phyloP scores from a whole-genome alignment of 1,139 yeast genomes.

The Geotrichum australiense region DNA sequence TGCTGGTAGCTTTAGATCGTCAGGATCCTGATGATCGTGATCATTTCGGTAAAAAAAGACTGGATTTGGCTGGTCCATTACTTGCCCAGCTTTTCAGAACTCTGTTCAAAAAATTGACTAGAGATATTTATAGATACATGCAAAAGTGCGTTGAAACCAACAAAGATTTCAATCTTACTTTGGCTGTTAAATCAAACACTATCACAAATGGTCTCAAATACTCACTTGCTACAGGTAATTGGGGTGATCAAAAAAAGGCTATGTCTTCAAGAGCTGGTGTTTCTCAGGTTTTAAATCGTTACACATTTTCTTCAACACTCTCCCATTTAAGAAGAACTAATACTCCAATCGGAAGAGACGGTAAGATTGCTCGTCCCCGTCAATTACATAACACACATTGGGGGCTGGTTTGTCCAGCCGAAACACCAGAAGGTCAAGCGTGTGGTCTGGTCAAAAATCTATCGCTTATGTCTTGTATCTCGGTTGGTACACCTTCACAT shows the following conservation, averaged over 20 bases:
- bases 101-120: constrained; percentile 85
- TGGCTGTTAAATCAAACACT: constrained; percentile 95
- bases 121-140: constrained; percentile 95
- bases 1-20: constrained; percentile 92
- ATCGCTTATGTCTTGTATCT: constrained; percentile 93
- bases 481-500: constrained; percentile 96
- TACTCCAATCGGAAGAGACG: constrained; percentile 98
- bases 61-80: constrained; percentile 97
- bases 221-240: constrained; percentile 97
- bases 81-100: constrained; percentile 92
- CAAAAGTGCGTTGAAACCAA: constrained; percentile 98
- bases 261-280: constrained; percentile 99
- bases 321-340: constrained; percentile 98
- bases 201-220: constrained; percentile 96
- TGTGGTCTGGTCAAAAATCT: constrained; percentile 97
- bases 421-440: constrained; percentile 99
- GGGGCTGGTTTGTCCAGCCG: constrained; percentile 99
- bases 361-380: constrained; percentile 96
- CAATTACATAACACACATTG: constrained; percentile 98
- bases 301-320: constrained; percentile 93
- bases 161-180: constrained; percentile 89
- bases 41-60: constrained; percentile 96
- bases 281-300: constrained; percentile 95
- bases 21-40: constrained; percentile 99
- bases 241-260: constrained; percentile 99